Conservation (phyloP, 768 basidiomycete species). For the Tephrocybe sp. region DNA sequence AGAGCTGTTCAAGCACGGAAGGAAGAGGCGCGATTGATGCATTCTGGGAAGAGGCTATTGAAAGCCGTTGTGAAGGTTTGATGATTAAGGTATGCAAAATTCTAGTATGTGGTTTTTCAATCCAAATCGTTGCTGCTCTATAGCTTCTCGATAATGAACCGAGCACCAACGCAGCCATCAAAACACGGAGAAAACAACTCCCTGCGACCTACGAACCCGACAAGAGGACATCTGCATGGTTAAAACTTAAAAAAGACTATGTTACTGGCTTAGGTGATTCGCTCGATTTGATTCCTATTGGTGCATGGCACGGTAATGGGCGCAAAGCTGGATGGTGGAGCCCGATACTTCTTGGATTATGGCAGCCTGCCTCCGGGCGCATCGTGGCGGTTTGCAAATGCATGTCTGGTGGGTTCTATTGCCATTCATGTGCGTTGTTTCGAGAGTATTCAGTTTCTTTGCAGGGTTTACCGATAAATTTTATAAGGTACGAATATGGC, state of each 20-base stretch:
- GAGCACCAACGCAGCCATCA: conserved; percentile 28
- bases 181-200: conserved; percentile 58
- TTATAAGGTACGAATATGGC: conserved; percentile 55
- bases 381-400: conserved; percentile 86
- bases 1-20: conserved; percentile 62
- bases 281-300: conserved; percentile 68
- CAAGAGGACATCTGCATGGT: conserved; percentile 82
- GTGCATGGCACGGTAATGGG: conserved; percentile 89
- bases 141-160: conserved; percentile 65
- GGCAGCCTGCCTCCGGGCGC: conserved; percentile 59
- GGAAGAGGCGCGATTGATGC: conserved; percentile 62
- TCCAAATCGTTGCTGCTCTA: neutral
- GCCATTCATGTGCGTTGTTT: too few relatives aligned
- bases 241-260: conserved; percentile 93
- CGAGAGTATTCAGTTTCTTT: conserved; percentile 3
- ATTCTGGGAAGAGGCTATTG: conserved; percentile 76
- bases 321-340: conserved; percentile 92
- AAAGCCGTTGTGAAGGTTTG: conserved; percentile 83
- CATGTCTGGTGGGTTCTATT: conserved; percentile 78
- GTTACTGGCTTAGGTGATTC: conserved; percentile 76
- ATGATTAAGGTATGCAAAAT: conserved; percentile 76
- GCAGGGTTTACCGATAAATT: conserved; percentile 82
- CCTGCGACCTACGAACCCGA: conserved; percentile 90
- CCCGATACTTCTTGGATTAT: conserved; percentile 77
- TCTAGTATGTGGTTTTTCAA: neutral